Base-by-base conservation (phyloP, 148 eudicot genomes). In the Rhododendron simsii region DNA sequence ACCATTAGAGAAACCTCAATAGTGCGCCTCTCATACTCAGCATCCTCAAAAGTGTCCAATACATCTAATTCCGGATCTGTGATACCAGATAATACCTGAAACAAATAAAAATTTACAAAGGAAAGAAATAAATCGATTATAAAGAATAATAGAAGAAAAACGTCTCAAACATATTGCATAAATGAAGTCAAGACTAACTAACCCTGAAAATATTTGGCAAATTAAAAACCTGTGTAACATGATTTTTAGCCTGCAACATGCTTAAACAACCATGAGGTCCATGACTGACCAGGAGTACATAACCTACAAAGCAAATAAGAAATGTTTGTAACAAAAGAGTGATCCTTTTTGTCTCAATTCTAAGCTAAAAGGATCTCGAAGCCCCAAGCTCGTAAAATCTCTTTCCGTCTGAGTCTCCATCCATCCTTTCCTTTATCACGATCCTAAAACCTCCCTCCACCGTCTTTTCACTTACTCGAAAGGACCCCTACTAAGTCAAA, bases 1-100 rank as follows among this genome's bases (percentile, higher is more conserved):
- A 92, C 94, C 92, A 82, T 51, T 80, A 92, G 78, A 26, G 79
- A 65, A 73, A 89, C 89, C 50, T 85, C 89, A 44, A 89, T 83
- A 57, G 78, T 80, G 50, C 33, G 77, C 86, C 86, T 87, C 81
- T 87, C 84, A 48, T 89, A 89, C 87, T 89, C 87, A 28, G 45
- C 85, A 74, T 83, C 91, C 86, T 89, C 89, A 85, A 87, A 89
- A 35, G 78, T 76, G 41, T 89, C 89, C 73, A 89, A 74, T 20
- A 89, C 78, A 50, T 87, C 76, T 80, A 89, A 80, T 57, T 89
- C 91, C 2, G 81, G 81, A 79, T 67, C 51, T 45, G 91, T 82
- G 33, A 89, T 55, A 79, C 87, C 91, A 5, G 87, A 83, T 21
- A 89, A 59, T 30, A 89, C 86, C 91, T 89, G 89, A 78, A 81